Evolutionary conservation across 495 filamentous ascomycete species (phyloP).

Genomic region (Apodospora peruviana): DNA sequence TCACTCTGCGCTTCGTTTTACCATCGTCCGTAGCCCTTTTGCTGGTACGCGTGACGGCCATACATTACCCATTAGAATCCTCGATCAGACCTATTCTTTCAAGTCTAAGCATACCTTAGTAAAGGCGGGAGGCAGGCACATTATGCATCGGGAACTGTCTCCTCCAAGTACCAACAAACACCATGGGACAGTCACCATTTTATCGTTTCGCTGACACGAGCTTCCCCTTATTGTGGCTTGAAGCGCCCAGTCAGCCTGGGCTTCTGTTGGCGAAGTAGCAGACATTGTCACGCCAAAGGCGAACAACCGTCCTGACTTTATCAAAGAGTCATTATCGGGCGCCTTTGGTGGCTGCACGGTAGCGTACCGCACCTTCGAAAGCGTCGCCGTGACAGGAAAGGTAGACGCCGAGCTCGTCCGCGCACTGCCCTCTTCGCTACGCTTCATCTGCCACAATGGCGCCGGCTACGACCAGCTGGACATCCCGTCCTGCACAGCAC

Average conservation of each 20-base stretch:
- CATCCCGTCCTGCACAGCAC: slow-evolving; percentile 61
- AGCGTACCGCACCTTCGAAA: slow-evolving; percentile 73
- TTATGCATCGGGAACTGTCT: no score
- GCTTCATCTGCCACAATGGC: slow-evolving; percentile 81
- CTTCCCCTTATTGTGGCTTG: no score
- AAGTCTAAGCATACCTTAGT: no score
- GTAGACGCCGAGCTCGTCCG: slow-evolving; percentile 63
- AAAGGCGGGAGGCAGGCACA: no score
- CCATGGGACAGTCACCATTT: no score
- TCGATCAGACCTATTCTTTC: no score
- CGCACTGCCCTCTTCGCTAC: slow-evolving; percentile 58
- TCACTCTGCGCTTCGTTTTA: no score
- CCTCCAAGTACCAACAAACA: no score
- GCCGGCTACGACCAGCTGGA: slow-evolving; percentile 81
- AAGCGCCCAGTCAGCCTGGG: slow-evolving; percentile 28
- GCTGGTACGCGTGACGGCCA: no score
- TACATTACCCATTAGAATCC: no score
- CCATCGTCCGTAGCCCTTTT: no score
- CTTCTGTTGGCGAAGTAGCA: slow-evolving; percentile 17
- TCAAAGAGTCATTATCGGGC: slow-evolving; percentile 65
- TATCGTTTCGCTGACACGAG: not conserved
- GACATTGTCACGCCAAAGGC: slow-evolving; percentile 22
- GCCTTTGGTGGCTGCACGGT: slow-evolving; percentile 61
- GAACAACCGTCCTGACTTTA: slow-evolving; percentile 46
- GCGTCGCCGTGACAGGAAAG: slow-evolving; percentile 59